Base-by-base conservation (phyloP, 1,139 yeast species). In the Magnusiomyces fungicola region DNA sequence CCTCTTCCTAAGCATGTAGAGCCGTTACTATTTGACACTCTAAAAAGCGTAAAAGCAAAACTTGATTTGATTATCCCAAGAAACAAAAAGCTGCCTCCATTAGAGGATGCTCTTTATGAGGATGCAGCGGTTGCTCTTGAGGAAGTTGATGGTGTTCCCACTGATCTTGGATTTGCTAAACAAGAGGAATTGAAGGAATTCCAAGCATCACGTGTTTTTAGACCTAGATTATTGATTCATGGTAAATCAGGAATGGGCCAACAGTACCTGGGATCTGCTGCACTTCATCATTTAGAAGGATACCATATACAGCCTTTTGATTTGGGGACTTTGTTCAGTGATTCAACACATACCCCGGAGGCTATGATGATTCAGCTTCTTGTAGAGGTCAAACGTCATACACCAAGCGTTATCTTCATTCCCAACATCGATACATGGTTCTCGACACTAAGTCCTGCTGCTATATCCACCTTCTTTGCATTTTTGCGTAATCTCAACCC, bases 201-300 rank as follows among this genome's bases (percentile, higher is more conserved):
- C 51, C 65, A 84, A 55, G 71, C 73, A 38, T 75, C 94, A 4
- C 72, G 97, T 55, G 73, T 86, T 1, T 90, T 83, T 64, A 79
- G 88, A 55, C 99, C 99, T 1, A 79, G 94, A 55, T 66, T 92
- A 32, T 69, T 89, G 37, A 72, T 92, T 1, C 69, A 80, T 48
- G 97, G 98, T 1, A 70, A 71, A 2, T 69, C 73, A n/a, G 97
- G 97, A 0, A 79, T 78, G 67, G 99, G 98, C 1, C 96, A 90
- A 59, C 87, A 81, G 57, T 90, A 92, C 64, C 64, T 94, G 16
- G 85, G 92, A 9, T 75, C 92, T 1, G 97, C 97, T 0, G 72
- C 89, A 16, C 69, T 92, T 51, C 86, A 89, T 59, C 77, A 80
- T 58, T 70, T 94, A 53, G 98, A 92, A 68, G 96, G 96, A 0